These are phyloP conservation scores for Tuber calosporum DNA, from an alignment of 495 filamentous ascomycete species.

Conservation along the genomic window DNA sequence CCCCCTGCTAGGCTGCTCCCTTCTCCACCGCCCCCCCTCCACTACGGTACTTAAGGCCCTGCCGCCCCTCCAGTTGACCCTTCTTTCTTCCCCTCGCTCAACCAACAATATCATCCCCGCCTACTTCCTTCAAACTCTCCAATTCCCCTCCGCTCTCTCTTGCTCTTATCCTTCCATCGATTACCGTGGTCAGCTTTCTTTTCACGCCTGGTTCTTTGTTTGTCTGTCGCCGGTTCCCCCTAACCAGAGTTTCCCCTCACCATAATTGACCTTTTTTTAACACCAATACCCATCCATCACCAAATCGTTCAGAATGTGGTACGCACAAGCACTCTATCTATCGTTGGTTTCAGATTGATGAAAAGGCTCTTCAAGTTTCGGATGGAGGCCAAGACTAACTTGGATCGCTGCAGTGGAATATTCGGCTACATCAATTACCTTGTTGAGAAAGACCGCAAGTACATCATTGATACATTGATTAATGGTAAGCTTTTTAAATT, in stretches of 20 bases:
- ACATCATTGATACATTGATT: constrained; percentile 89
- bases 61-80: constrained; percentile 32
- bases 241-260: neutral
- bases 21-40: constrained; percentile 17
- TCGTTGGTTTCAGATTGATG: constrained; percentile 6
- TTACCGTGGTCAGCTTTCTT: constrained; percentile 16
- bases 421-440: constrained; percentile 93
- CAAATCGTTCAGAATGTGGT: constrained; percentile 8
- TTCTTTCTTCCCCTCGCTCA: constrained; percentile 40
- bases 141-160: constrained; percentile 21
- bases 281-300: constrained; percentile 4
- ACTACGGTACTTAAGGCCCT: constrained; percentile 38
- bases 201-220: constrained; percentile 1
- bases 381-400: constrained; percentile 21
- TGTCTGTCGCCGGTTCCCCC: constrained; percentile 14
- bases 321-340: constrained; percentile 9
- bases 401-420: constrained; percentile 64
- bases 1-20: constrained; percentile 30
- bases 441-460: constrained; percentile 93
- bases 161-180: constrained; percentile 10
- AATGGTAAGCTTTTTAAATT: constrained; percentile 59
- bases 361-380: constrained; percentile 8
- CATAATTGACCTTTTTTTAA: neutral
- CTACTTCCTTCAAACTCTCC: constrained; percentile 15
- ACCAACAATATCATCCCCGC: constrained; percentile 28